A percentile compares a stretch with the other conserved stretches of the same genome.
Evolutionary conservation across 768 basidiomycete genomes (phyloP).

Genomic region (Tylopilus sp.): DNA sequence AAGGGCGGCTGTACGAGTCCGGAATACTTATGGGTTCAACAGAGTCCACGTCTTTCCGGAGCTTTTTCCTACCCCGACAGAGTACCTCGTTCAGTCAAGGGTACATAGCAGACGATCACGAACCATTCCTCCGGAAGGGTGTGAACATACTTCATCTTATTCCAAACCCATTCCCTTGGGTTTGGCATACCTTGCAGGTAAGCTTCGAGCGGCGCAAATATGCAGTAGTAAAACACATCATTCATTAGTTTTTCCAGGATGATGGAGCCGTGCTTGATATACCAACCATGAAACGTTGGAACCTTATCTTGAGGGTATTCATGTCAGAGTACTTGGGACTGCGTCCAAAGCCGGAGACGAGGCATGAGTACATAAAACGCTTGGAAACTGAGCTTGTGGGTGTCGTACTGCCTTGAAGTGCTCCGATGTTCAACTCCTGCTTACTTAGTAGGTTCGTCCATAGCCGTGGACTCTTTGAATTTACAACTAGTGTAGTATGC

Average conservation of each 20-base stretch:
- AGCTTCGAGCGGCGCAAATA: constrained; percentile 20
- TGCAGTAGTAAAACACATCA: neutral
- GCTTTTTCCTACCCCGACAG: constrained; percentile 63
- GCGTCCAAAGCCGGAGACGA: constrained; percentile 41
- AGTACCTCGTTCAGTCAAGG: constrained; percentile 39
- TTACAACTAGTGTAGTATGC: neutral
- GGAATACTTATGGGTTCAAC: constrained; percentile 56
- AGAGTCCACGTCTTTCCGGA: constrained; percentile 42
- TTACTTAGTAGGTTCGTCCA: constrained; percentile 18
- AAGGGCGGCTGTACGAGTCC: constrained; percentile 61
- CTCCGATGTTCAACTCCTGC: neutral
- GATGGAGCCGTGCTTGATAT: constrained; percentile 83
- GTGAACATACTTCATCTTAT: constrained; percentile 91
- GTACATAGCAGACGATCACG: constrained; percentile 88
- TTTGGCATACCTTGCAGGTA: constrained; percentile 84
- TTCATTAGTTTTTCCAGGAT: constrained; percentile 54
- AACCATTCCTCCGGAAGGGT: constrained; percentile 81
- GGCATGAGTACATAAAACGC: constrained; percentile 31
- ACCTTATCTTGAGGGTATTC: constrained; percentile 82
- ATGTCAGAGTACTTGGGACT: constrained; percentile 86
- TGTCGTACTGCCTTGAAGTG: neutral
- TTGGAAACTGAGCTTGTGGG: constrained; percentile 49
- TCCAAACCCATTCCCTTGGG: constrained; percentile 79
- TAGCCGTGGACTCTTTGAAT: neutral
- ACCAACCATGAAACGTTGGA: constrained; percentile 87